phyloP scores from a whole-genome alignment of 345 rosid genomes.

The Ceriops decandra region DNA sequence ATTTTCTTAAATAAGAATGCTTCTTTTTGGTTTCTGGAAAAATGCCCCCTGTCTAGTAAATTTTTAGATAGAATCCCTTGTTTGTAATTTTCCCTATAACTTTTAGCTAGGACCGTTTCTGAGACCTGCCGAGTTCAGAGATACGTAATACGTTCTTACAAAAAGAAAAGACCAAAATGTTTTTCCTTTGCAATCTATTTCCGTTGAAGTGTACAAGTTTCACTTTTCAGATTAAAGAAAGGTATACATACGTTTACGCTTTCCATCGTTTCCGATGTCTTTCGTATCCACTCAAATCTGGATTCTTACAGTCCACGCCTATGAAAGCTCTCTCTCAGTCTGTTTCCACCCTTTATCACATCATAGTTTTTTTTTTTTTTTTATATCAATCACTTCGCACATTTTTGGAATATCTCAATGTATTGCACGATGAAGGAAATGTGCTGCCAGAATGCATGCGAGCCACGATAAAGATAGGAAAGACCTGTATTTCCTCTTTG shows the following conservation, averaged over 20 bases:
- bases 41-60: too few species aligned
- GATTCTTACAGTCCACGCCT: not conserved
- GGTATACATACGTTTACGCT: not conserved
- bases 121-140: not conserved
- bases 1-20: too few species aligned
- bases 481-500: not conserved
- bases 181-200: too few species aligned
- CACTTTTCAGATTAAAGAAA: slow-evolving; percentile 14
- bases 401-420: not conserved
- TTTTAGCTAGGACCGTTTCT: not conserved
- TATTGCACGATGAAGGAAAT: not conserved
- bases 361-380: too few species aligned
- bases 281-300: not conserved
- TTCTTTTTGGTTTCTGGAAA: too few species aligned
- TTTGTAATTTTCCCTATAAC: not conserved
- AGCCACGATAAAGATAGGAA: too few species aligned
- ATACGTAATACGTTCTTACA: too few species aligned
- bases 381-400: not conserved
- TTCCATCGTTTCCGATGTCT: slow-evolving; percentile 11
- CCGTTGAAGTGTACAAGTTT: not conserved
- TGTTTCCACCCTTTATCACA: not conserved
- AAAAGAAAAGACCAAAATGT: too few species aligned
- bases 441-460: not conserved
- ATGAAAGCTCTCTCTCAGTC: not conserved
- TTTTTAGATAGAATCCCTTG: too few species aligned